phyloP scores from a whole-genome alignment of 1,139 yeast genomes.

The Candida sanyaensis region DNA sequence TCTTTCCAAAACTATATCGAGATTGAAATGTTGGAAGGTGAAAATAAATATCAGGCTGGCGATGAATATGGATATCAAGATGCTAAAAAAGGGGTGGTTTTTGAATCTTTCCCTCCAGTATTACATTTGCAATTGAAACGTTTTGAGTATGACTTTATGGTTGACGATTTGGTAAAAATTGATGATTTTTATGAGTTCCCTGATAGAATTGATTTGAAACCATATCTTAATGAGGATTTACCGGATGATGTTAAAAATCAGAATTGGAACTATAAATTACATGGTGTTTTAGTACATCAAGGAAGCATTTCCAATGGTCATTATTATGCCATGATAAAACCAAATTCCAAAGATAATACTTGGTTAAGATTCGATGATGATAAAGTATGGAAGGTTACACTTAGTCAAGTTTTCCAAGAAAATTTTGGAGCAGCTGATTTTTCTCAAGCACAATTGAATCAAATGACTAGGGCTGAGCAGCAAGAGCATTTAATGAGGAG shows the following conservation, averaged over 20 bases:
- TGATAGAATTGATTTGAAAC: conserved; percentile 74
- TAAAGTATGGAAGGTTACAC: conserved; percentile 83
- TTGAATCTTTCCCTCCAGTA: conserved; percentile 88
- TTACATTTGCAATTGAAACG: conserved; percentile 90
- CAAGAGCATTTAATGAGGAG: conserved; percentile 68
- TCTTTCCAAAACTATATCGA: conserved; percentile 88
- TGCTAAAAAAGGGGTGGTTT: conserved; percentile 95
- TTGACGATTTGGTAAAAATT: conserved; percentile 86
- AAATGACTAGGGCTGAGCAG: conserved; percentile 58
- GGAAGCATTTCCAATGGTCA: conserved; percentile 97
- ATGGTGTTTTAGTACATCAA: conserved; percentile 93
- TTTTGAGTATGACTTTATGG: conserved; percentile 90
- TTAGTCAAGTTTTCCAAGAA: conserved; percentile 84
- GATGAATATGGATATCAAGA: conserved; percentile 86
- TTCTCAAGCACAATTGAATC: conserved; percentile 46
- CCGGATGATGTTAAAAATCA: conserved; percentile 44
- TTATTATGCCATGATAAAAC: conserved; percentile 91
- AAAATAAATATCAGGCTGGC: conserved; percentile 93
- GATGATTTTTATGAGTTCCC: conserved; percentile 94
- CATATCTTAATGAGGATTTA: conserved; percentile 69
- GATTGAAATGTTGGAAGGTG: conserved; percentile 88
- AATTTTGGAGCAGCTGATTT: conserved; percentile 82
- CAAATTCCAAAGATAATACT: conserved; percentile 56
- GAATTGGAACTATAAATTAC: conserved; percentile 78
- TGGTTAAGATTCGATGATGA: conserved; percentile 98